These are phyloP conservation scores for Trichoderma guizhouense DNA, from an alignment of 2,329 filamentous ascomycete species.

Conservation along the genomic window DNA sequence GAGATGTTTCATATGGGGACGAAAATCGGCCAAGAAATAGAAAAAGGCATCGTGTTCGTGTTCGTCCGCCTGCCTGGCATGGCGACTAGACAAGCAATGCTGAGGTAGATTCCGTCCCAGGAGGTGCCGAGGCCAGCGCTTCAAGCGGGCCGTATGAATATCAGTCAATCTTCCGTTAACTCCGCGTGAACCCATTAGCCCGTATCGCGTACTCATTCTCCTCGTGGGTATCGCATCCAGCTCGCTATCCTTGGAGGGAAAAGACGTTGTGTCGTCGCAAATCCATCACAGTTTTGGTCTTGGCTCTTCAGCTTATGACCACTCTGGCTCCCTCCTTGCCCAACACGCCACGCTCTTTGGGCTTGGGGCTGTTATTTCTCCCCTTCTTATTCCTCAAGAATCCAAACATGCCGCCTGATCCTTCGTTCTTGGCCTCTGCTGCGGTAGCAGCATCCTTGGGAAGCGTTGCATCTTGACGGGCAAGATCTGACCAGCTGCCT, in stretches of 20 bases:
- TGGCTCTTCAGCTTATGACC: constrained; percentile 58
- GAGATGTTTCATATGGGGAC: background rate
- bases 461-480: constrained; percentile 75
- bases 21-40: background rate
- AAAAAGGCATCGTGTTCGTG: background rate
- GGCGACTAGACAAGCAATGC: background rate
- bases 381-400: constrained; percentile 89
- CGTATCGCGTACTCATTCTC: constrained; percentile 9
- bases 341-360: constrained; percentile 86
- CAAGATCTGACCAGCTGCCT: constrained; percentile 87
- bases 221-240: constrained; percentile 13
- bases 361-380: constrained; percentile 86
- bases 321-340: constrained; percentile 92
- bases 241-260: background rate
- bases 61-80: background rate
- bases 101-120: background rate
- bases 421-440: constrained; percentile 50
- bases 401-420: constrained; percentile 80
- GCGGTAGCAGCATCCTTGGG: constrained; percentile 60
- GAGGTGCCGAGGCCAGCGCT: background rate
- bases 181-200: constrained; percentile 12
- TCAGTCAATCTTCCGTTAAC: constrained; percentile 11
- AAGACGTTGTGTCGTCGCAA: background rate
- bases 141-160: background rate
- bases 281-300: background rate